A percentile compares a stretch with the other conserved stretches of the same genome.
phyloP scores from a whole-genome alignment of 345 rosid species.

The Syzygium aqueum region DNA sequence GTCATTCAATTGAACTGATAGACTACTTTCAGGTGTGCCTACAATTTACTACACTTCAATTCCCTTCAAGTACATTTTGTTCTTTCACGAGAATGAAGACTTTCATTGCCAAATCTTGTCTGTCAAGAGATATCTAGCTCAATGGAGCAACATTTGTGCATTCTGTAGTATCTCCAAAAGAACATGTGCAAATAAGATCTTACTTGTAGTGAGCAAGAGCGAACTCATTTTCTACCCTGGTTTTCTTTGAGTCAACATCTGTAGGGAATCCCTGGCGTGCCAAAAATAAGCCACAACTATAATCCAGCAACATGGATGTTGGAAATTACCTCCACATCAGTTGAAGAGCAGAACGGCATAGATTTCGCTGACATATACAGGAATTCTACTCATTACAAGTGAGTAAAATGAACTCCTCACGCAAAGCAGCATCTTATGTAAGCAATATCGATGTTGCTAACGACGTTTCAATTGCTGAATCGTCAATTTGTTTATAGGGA shows the following conservation, averaged over 20 bases:
- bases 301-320: conserved; percentile 95
- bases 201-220: neutral
- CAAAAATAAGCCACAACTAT: conserved; percentile 43
- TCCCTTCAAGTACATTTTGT: neutral
- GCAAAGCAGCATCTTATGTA: neutral
- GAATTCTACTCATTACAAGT: conserved; percentile 15
- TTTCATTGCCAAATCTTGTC: neutral
- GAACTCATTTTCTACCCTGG: neutral
- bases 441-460: neutral
- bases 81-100: neutral
- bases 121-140: neutral
- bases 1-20: conserved; percentile 41
- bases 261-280: conserved; percentile 49
- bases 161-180: neutral
- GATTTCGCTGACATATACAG: conserved; percentile 52
- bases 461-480: neutral
- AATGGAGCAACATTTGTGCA: neutral
- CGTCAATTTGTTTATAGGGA: conserved; percentile 15
- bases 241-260: neutral
- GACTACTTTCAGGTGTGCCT: conserved; percentile 58
- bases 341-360: conserved; percentile 44
- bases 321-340: conserved; percentile 51
- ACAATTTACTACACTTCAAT: neutral
- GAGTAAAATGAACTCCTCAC: neutral
- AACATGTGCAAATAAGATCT: neutral